Conservation (phyloP, 225 moss, liverwort and hornwort species). For the Anthoceros angustus region DNA sequence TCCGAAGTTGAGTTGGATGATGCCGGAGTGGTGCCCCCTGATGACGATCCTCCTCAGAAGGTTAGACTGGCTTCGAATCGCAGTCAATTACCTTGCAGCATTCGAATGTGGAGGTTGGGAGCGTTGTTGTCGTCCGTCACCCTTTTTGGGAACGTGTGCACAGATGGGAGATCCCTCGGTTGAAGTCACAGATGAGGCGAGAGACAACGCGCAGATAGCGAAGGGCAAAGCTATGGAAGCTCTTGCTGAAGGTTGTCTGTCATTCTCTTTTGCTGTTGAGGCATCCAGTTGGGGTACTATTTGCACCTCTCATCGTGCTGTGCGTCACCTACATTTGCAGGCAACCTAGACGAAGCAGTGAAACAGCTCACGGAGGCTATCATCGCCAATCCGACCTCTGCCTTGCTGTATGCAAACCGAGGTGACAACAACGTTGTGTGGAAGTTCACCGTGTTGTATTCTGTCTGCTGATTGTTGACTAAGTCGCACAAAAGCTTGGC, state of each 20-base stretch:
- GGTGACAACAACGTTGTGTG: constrained; percentile 20
- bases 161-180: constrained; percentile 72
- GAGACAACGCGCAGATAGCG: constrained; percentile 58
- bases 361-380: constrained; percentile 69
- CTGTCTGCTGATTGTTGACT: neutral
- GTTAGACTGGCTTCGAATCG: constrained; percentile 11
- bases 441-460: neutral
- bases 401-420: constrained; percentile 73
- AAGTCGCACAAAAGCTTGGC: neutral
- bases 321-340: constrained; percentile 18
- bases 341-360: constrained; percentile 50
- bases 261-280: neutral
- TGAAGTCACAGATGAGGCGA: constrained; percentile 83
- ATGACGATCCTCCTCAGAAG: constrained; percentile 81
- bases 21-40: constrained; percentile 55
- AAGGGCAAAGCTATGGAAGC: constrained; percentile 72
- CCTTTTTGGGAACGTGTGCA: neutral
- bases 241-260: constrained; percentile 38
- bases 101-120: neutral
- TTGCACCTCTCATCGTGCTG: neutral
- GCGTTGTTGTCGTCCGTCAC: neutral
- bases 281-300: neutral
- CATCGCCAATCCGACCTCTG: constrained; percentile 60
- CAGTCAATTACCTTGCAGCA: neutral
- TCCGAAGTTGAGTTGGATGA: constrained; percentile 80